phyloP scores from a whole-genome alignment of 2,329 filamentous ascomycete species.

The Aspergillus luchuensis region DNA sequence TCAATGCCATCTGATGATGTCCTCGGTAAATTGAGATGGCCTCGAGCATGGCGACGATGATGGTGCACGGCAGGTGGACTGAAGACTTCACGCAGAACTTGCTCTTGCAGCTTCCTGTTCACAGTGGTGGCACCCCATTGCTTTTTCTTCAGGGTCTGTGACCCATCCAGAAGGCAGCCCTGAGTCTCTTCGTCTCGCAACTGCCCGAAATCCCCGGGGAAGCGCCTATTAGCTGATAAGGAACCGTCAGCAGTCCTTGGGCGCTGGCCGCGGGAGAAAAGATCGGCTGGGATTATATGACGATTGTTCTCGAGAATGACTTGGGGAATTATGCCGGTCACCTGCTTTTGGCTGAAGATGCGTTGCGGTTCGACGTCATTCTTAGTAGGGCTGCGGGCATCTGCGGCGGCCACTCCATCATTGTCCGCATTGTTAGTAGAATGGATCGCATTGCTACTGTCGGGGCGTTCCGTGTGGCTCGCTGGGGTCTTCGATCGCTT shows the following conservation, averaged over 20 bases:
- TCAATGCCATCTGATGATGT: slow-evolving; percentile 37
- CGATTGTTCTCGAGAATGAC: slow-evolving; percentile 93
- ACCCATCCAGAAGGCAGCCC: slow-evolving; percentile 17
- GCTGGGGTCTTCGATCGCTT: slow-evolving; percentile 58
- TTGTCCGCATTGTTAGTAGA: slow-evolving; percentile 14
- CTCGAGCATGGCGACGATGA: slow-evolving; percentile 67
- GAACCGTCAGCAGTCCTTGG: slow-evolving; percentile 39
- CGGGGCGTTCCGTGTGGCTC: slow-evolving; percentile 24
- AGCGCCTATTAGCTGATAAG: slow-evolving; percentile 22
- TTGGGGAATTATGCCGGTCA: slow-evolving; percentile 74
- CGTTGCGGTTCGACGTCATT: slow-evolving; percentile 45
- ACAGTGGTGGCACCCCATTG: slow-evolving; percentile 89
- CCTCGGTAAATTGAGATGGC: slow-evolving; percentile 65
- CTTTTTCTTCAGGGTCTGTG: slow-evolving; percentile 47
- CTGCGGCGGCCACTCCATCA: slow-evolving; percentile 16
- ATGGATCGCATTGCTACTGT: slow-evolving; percentile 14
- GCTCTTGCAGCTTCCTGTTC: slow-evolving; percentile 82
- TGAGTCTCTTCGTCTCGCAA: slow-evolving; percentile 15
- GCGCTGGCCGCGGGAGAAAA: slow-evolving; percentile 66
- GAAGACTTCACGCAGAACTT: slow-evolving; percentile 91
- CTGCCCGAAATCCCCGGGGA: slow-evolving; percentile 23
- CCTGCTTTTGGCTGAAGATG: slow-evolving; percentile 74
- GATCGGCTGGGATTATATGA: slow-evolving; percentile 84
- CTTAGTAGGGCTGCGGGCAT: slow-evolving; percentile 14
- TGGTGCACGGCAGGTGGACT: slow-evolving; percentile 80